Base-by-base conservation (phyloP, 345 rosid species). In the Hibiscus syriacus region DNA sequence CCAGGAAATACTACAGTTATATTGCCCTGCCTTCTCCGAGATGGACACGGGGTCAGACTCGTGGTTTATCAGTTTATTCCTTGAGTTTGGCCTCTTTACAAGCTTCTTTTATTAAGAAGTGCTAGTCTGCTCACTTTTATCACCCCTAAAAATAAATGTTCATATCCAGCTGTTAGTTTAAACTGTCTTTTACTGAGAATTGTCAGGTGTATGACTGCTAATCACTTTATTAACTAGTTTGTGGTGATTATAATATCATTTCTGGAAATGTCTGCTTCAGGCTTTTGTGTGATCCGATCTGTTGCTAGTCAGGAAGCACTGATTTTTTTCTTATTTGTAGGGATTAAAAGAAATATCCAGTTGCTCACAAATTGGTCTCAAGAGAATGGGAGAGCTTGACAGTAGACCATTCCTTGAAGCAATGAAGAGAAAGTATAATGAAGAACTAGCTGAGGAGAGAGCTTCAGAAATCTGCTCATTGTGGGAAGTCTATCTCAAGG, bases 321-420 rank as follows among this genome's bases (percentile, higher is more conserved):
- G 38, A 66, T 65, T 29, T 23, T n/a, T n/a, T n/a, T n/a, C n/a
- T n/a, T n/a, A n/a, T 68, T 72, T 71, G 36, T 69, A 93, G 97
- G 84, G 77, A 22, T 66, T 89, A 75, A 87, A 80, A 80, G 94
- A 90, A n/a, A 36, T 80, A 66, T 50, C 81, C 66, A 64, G 2
- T 46, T 77, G 79, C n/a, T 79, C 74, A 77, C 74, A 72, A 72
- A 83, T 94, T 67, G 88, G 92, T 66, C 85, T 91, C 67, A 92
- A 85, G 83, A 83, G 98, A 79, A 91, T 94, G 99, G 97, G 99
- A 76, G 97, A 94, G 75, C 96, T 93, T 52, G 89, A 91, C 52
- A 70, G 73, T 6, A 79, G 80, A 74, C 96, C 99, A 4, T 89
- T 94, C 78, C 70, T 81, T 59, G 88, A 84, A 80, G 95, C 83